Base-by-base conservation (phyloP, 2,329 filamentous ascomycete species). In the Chaetothyriales sp. region DNA sequence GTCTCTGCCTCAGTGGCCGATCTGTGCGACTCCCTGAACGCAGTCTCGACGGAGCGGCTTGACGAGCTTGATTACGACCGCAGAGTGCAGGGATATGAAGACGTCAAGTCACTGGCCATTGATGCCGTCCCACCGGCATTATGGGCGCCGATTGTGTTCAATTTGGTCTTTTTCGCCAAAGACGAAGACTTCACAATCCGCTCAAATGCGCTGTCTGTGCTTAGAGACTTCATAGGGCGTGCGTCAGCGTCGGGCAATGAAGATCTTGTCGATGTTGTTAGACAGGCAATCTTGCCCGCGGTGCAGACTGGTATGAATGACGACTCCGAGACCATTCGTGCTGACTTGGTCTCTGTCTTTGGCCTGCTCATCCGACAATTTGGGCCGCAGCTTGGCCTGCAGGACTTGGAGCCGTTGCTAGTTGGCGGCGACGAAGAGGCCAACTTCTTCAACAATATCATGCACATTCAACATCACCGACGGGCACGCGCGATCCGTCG, bases 361-460 rank as follows among this genome's bases (percentile, higher is more conserved):
- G 87, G 86, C 18, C 81, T 84, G 64, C 71, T 96, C 5, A 75
- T 95, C 32, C 79, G 81, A 52, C 72, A 75, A 43, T 80, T 92
- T 62, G 74, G 83, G 0, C 68, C 75, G 0, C 89, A 86, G 80
- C 64, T 75, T 5, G 77, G 80, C 2, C 75, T 96, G 42, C 75
- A 77, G 26, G 88, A 94, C 63, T 77, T 98, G 69, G 71, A 77
- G 52, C 73, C 75, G 4, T 74, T 98, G 9, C 74, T 92, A 42
- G 76, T 77, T 7, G 75, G 72, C 12, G 75, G 84, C 49, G 86
- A 93, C 54, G 84, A 89, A 46, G 84, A 86, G 60, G 78, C 80
- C 9, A 85, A 86, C 0, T 95, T 98, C 70, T 98, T 96, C 71
- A 84, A 79, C 66, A 94, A 96, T 60, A 80, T 96, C 44, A 72